Evolutionary conservation across 306 rosid species (phyloP), one percentile per base, ranked within the genome.

Genomic region (Sphenostylis stenocarpa): DNA sequence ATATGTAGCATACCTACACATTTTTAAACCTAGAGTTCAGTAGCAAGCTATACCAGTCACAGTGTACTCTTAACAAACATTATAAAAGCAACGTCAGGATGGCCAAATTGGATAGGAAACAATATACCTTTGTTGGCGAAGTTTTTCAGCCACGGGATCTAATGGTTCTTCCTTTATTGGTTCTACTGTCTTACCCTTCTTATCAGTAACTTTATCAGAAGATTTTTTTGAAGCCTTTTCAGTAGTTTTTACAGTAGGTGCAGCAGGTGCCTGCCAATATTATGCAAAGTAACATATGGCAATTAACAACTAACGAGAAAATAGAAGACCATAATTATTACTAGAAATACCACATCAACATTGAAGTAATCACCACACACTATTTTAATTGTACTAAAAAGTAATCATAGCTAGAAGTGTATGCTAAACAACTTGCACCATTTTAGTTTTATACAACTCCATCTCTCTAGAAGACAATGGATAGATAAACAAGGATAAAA

Each of bases 141-240:
- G 92, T 82, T 95, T 92, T 84, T 89, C 98, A 43, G 97, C 90
- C 56, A 83, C 23, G 17, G 96, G 96, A 88, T 92, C 98, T 82
- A 92, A 84, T 68, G 91, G 87, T 70, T 82, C 91, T 83, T 95
- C 87, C 29, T 79, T 77, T 63, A 43, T 77, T 81, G 72, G 80
- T 53, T 72, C 87, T 57, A 88, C 72, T 6, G 69, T 58, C 85
- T 95, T 92, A 36, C 83, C 97, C 82, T 90, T 90, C 84, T 89
- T 89, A 43, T 88, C 94, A 31, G 85, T 60, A 66, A 84, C 77
- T 75, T 89, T 93, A 71, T 77, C 80, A 64, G 89, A 71, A 12
- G 90, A 56, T 44, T 85, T 91, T 86, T 88, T 87, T 4, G 93
- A 82, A 57, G 86, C 87, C 74, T 87, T 90, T 77, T 87, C 96